Base-by-base conservation (phyloP, 2,329 filamentous ascomycete species). In the Fusarium sp. region DNA sequence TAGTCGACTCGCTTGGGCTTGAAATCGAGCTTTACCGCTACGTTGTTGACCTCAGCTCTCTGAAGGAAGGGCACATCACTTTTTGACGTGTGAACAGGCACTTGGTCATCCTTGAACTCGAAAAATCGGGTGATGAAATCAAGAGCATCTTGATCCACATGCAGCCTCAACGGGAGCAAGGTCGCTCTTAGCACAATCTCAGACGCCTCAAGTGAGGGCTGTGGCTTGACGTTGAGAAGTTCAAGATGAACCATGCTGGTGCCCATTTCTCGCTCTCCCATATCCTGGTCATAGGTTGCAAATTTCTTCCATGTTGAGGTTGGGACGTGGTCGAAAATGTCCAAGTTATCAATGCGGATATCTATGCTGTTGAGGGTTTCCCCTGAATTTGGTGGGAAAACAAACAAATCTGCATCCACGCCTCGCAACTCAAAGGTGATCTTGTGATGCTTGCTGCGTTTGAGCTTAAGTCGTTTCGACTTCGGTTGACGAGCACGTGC, bases 291-390 rank as follows among this genome's bases (percentile, higher is more conserved):
- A 78, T 98, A 98, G 0, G 96, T 98, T 20, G 94, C 92, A 83
- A 99, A 99, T 81, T 98, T 99, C 82, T 94, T 97, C 97, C 97
- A 99, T 0, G 96, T 98, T 8, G 96, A 99, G 0, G 94, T 96
- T 4, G 95, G 94, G 6, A 99, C 89, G 79, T 98, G 94, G 81
- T 99, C 96, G 71, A 96, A 98, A 22, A 99, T 91, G 75, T 98
- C 95, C 18, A 99, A 86, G 66, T 96, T 92, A 44, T 90, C 89
- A 17, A 99, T 87, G 14, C 94, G 91, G 39, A 98, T 85, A 81
- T 98, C 94, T 42, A 98, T 86, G 26, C 95, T 97, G 81, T 92
- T 97, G 79, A 97, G 90, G 0, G 94, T 96, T 81, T 98, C 95
- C 3, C 91, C 93, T 24, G 89, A 90, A 8, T 87, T 89, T 0